Conservation (phyloP, 2,329 filamentous ascomycete genomes). For the Zopfia rhizophila region DNA sequence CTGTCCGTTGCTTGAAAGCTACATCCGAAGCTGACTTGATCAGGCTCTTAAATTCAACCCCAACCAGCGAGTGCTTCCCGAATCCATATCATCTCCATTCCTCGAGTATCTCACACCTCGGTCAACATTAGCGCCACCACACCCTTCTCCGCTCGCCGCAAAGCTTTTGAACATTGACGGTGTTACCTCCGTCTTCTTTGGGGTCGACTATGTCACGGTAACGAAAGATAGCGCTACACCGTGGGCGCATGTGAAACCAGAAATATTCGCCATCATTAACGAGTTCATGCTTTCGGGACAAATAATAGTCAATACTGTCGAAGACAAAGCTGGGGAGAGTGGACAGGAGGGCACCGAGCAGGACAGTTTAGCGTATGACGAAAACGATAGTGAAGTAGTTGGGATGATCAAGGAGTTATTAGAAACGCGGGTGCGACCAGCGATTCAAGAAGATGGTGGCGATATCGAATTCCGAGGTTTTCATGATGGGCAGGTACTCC, state of each 20-base stretch:
- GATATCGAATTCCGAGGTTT: conserved; percentile 97
- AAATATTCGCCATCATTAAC: conserved; percentile 94
- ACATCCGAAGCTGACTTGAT: conserved; percentile 16
- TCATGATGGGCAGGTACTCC: conserved; percentile 80
- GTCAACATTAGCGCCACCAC: conserved; percentile 85
- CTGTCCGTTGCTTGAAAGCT: conserved; percentile 3
- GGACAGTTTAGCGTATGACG: conserved; percentile 83
- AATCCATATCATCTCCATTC: conserved; percentile 76
- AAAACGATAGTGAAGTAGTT: conserved; percentile 92
- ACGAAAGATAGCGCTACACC: conserved; percentile 88
- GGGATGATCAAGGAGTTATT: conserved; percentile 99
- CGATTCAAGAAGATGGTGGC: conserved; percentile 96
- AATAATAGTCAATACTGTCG: conserved; percentile 77
- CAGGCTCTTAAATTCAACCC: conserved; percentile 91
- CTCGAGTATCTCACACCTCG: conserved; percentile 93
- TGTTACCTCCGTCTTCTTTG: conserved; percentile 94
- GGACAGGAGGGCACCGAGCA: conserved; percentile 62
- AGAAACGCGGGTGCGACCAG: conserved; percentile 92
- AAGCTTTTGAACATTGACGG: conserved; percentile 94
- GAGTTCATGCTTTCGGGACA: conserved; percentile 88
- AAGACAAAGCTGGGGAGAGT: conserved; percentile 65
- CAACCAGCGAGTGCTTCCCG: conserved; percentile 85
- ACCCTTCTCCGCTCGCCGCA: conserved; percentile 90
- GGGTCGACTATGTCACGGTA: conserved; percentile 94
- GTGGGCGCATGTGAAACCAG: conserved; percentile 95